Percentiles rank a stretch among this genome's conserved stretches.
These are phyloP conservation scores for Aspergillus pseudoviridinutans DNA, from an alignment of 2,329 filamentous ascomycete genomes.

Conservation along the genomic window DNA sequence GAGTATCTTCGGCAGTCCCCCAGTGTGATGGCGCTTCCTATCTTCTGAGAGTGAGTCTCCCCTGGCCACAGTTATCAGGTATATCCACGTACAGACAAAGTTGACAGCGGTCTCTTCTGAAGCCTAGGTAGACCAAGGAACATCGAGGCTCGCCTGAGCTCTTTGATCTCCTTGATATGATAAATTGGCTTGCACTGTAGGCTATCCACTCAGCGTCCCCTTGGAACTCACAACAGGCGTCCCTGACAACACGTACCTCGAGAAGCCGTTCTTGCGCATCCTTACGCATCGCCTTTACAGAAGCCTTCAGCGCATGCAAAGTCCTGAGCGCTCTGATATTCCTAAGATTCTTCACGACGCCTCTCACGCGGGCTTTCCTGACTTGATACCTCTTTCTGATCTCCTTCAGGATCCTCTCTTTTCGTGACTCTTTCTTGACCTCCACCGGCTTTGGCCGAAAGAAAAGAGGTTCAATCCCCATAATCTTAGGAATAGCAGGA, in stretches of 20 bases:
- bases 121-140: conserved; percentile 1
- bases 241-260: neutral
- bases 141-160: conserved; percentile 1
- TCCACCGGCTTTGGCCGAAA: neutral
- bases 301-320: neutral
- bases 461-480: neutral
- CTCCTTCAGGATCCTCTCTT: neutral
- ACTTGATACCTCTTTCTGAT: neutral
- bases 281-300: neutral
- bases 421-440: neutral
- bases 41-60: neutral
- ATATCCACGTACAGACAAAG: neutral
- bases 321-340: neutral
- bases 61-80: neutral
- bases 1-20: neutral
- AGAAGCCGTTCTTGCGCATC: neutral
- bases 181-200: conserved; percentile 5
- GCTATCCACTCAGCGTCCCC: neutral
- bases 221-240: neutral
- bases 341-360: neutral
- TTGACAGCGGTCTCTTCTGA: neutral
- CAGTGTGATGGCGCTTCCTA: neutral
- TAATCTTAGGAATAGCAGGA: conserved; percentile 1
- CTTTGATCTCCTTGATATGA: conserved; percentile 4
- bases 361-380: neutral